A percentile compares a stretch with the other conserved stretches of the same genome.
These are phyloP conservation scores for Debaryomyces nepalensis DNA, from an alignment of 1,139 yeast species.

Conservation along the genomic window DNA sequence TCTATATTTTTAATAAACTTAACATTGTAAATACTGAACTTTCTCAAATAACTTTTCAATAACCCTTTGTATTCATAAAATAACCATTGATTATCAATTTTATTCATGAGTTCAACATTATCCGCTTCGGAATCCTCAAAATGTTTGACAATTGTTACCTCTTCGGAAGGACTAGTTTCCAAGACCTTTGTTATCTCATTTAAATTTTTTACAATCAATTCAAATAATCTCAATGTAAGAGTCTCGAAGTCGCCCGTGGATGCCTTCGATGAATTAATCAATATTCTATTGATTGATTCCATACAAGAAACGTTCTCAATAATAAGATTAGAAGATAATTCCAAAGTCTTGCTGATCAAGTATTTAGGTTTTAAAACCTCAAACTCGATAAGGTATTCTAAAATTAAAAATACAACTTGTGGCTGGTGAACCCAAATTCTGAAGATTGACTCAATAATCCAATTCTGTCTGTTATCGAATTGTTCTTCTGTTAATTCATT, in stretches of 20 bases:
- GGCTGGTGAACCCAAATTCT: constrained; percentile 84
- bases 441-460: constrained; percentile 67
- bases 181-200: constrained; percentile 33
- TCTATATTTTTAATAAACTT: constrained; percentile 29
- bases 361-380: constrained; percentile 49
- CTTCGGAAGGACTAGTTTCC: constrained; percentile 26
- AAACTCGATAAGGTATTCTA: constrained; percentile 63
- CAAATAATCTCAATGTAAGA: constrained; percentile 39
- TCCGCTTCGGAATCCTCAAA: constrained; percentile 31
- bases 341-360: constrained; percentile 50
- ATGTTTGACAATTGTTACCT: constrained; percentile 30
- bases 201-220: constrained; percentile 41
- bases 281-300: constrained; percentile 48
- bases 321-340: constrained; percentile 36
- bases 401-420: constrained; percentile 74
- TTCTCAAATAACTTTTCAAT: constrained; percentile 45
- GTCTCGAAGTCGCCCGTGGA: constrained; percentile 23
- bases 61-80: constrained; percentile 50
- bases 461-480: constrained; percentile 35
- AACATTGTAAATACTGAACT: constrained; percentile 21
- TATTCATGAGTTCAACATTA: constrained; percentile 27
- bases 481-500: constrained; percentile 46
- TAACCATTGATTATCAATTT: constrained; percentile 47
- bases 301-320: constrained; percentile 51
- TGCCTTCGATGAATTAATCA: constrained; percentile 24